Conservation (phyloP, 2,329 filamentous ascomycete genomes). For the Nigrospora osmanthi region DNA sequence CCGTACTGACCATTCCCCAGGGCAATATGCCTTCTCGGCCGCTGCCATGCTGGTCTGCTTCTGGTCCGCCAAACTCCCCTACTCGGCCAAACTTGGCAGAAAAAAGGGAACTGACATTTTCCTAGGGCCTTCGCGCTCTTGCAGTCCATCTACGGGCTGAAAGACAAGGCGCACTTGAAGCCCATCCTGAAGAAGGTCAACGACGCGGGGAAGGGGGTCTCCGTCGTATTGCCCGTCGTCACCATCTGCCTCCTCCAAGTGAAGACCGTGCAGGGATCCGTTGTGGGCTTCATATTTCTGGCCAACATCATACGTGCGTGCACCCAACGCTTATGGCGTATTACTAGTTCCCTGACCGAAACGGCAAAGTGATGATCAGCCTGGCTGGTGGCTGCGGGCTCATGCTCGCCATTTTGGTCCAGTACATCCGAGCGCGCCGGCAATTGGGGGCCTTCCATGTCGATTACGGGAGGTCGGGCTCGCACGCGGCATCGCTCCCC, state of each 20-base stretch:
- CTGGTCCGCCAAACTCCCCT: slow-evolving; percentile 1
- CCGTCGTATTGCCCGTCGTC: slow-evolving; percentile 7
- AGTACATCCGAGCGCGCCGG: slow-evolving; percentile 31
- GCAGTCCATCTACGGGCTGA: slow-evolving; percentile 9
- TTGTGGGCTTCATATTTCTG: slow-evolving; percentile 7
- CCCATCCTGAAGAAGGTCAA: slow-evolving; percentile 3
- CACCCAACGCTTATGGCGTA: neutral
- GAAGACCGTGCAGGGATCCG: slow-evolving; percentile 5
- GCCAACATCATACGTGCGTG: slow-evolving; percentile 9
- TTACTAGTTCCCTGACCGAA: neutral
- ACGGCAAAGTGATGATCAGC: slow-evolving; percentile 26
- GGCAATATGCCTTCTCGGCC: slow-evolving; percentile 5
- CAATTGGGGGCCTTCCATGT: slow-evolving; percentile 22
- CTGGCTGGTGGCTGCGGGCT: slow-evolving; percentile 26
- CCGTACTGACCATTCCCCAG: neutral
- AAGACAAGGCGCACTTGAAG: slow-evolving; percentile 3
- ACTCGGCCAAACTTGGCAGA: neutral
- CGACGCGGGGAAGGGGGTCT: slow-evolving; percentile 6
- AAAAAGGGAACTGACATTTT: neutral
- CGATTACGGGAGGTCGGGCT: slow-evolving; percentile 16
- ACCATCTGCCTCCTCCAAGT: slow-evolving; percentile 9
- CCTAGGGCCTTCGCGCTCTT: slow-evolving; percentile 8
- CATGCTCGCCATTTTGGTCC: slow-evolving; percentile 29
- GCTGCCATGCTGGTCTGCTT: slow-evolving; percentile 8
- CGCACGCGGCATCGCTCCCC: slow-evolving; percentile 3